These are phyloP conservation scores for Xylaria arbuscula DNA, from an alignment of 2,329 filamentous ascomycete species.

Conservation along the genomic window DNA sequence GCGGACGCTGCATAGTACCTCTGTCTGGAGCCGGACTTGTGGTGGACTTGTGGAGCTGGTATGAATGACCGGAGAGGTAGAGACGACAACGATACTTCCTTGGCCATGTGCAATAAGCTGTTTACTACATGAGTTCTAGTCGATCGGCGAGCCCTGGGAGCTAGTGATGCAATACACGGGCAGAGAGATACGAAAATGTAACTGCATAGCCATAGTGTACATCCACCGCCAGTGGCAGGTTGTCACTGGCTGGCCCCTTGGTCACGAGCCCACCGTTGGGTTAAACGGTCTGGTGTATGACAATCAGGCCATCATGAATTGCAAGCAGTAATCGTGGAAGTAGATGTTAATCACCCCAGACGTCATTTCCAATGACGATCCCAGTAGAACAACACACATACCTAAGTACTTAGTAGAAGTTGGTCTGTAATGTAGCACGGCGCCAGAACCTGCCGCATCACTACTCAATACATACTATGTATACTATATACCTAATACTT, in stretches of 20 bases:
- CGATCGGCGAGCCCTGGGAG: constrained; percentile 35
- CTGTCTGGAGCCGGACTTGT: constrained; percentile 27
- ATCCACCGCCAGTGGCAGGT: constrained; percentile 28
- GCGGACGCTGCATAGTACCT: constrained; percentile 25
- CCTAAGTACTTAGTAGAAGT: neutral
- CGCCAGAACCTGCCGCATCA: neutral
- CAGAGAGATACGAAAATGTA: constrained; percentile 33
- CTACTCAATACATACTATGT: neutral
- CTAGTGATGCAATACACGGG: constrained; percentile 36
- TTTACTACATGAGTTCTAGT: constrained; percentile 32
- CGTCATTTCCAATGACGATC: constrained; percentile 27
- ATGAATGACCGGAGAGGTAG: constrained; percentile 30
- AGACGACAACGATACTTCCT: constrained; percentile 30
- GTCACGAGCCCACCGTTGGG: constrained; percentile 40
- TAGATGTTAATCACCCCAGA: constrained; percentile 4
- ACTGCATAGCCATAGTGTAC: constrained; percentile 32
- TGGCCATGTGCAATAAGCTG: constrained; percentile 32
- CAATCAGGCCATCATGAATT: constrained; percentile 23
- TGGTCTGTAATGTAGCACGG: neutral
- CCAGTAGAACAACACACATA: constrained; percentile 4
- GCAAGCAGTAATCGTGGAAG: constrained; percentile 5
- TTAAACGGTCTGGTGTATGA: constrained; percentile 33
- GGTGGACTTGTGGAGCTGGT: constrained; percentile 30
- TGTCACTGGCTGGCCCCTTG: constrained; percentile 33
- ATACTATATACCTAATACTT: neutral